Percentiles rank a stretch among this genome's conserved stretches.
phyloP scores from a whole-genome alignment of 2,329 filamentous ascomycete genomes.

The Macroventuria anomochaeta region DNA sequence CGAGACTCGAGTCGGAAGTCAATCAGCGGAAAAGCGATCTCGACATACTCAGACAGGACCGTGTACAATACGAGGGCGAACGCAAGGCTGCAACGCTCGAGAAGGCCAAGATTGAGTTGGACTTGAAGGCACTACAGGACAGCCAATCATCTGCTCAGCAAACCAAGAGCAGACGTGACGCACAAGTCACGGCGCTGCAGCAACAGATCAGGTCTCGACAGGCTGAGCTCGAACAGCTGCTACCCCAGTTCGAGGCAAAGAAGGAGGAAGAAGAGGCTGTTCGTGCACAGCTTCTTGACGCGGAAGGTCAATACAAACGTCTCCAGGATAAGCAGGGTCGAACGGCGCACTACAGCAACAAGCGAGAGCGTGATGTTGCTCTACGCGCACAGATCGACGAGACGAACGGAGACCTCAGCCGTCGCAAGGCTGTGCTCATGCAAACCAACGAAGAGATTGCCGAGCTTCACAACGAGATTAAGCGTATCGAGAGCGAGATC shows the following conservation, averaged over 20 bases:
- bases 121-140: slow-evolving; percentile 81
- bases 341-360: slow-evolving; percentile 84
- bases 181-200: slow-evolving; percentile 74
- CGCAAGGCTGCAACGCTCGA: slow-evolving; percentile 79
- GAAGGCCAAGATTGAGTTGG: slow-evolving; percentile 85
- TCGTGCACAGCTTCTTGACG: slow-evolving; percentile 74
- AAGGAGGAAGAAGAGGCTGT: slow-evolving; percentile 75
- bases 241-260: slow-evolving; percentile 76
- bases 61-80: slow-evolving; percentile 86
- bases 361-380: slow-evolving; percentile 85
- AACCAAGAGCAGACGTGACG: slow-evolving; percentile 71
- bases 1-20: slow-evolving; percentile 78
- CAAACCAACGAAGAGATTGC: slow-evolving; percentile 84
- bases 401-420: slow-evolving; percentile 75
- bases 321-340: slow-evolving; percentile 92
- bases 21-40: slow-evolving; percentile 80
- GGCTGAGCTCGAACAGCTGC: slow-evolving; percentile 73
- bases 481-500: slow-evolving; percentile 74
- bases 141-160: slow-evolving; percentile 80
- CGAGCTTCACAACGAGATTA: slow-evolving; percentile 73
- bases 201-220: slow-evolving; percentile 78
- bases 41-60: slow-evolving; percentile 83
- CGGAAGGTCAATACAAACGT: slow-evolving; percentile 75
- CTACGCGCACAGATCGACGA: slow-evolving; percentile 81
- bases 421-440: slow-evolving; percentile 82